Evolutionary conservation across 345 rosid genomes (phyloP).

Genomic region (Populus nigra): DNA sequence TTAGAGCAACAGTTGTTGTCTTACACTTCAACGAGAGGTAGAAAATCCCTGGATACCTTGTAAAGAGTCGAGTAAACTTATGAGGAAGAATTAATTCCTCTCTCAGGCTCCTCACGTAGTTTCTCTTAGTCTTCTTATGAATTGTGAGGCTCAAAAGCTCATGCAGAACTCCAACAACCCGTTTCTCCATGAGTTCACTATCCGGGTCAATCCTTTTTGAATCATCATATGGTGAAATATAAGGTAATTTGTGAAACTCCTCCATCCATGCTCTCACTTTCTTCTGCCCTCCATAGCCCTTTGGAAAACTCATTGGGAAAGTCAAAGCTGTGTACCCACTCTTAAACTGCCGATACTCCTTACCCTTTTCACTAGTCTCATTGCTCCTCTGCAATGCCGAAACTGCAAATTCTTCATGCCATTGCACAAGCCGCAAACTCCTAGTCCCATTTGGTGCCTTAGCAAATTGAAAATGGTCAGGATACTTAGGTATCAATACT

Average conservation of each 20-base stretch:
- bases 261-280: slow-evolving; percentile 97
- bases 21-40: slow-evolving; percentile 93
- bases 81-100: slow-evolving; percentile 79
- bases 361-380: slow-evolving; percentile 39
- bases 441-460: slow-evolving; percentile 56
- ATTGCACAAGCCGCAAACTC: slow-evolving; percentile 53
- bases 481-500: slow-evolving; percentile 54
- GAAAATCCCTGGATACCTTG: slow-evolving; percentile 90
- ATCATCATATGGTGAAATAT: slow-evolving; percentile 90
- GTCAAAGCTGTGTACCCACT: slow-evolving; percentile 64
- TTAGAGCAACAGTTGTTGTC: slow-evolving; percentile 79
- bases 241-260: slow-evolving; percentile 90
- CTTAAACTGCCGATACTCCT: slow-evolving; percentile 70
- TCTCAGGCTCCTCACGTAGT: slow-evolving; percentile 86
- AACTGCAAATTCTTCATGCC: slow-evolving; percentile 67
- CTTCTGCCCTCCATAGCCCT: slow-evolving; percentile 91
- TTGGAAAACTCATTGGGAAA: slow-evolving; percentile 82
- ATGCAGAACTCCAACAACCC: slow-evolving; percentile 87
- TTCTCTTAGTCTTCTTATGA: slow-evolving; percentile 95
- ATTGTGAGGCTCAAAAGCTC: slow-evolving; percentile 84
- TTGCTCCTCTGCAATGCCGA: slow-evolving; percentile 63
- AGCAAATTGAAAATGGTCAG: slow-evolving; percentile 58
- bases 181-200: slow-evolving; percentile 94
- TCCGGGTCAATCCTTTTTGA: slow-evolving; percentile 63
- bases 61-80: slow-evolving; percentile 81